Evolutionary conservation across 768 basidiomycete genomes (phyloP), one percentile per base, ranked within the genome.

Genomic region (Lepiota subincarnata): DNA sequence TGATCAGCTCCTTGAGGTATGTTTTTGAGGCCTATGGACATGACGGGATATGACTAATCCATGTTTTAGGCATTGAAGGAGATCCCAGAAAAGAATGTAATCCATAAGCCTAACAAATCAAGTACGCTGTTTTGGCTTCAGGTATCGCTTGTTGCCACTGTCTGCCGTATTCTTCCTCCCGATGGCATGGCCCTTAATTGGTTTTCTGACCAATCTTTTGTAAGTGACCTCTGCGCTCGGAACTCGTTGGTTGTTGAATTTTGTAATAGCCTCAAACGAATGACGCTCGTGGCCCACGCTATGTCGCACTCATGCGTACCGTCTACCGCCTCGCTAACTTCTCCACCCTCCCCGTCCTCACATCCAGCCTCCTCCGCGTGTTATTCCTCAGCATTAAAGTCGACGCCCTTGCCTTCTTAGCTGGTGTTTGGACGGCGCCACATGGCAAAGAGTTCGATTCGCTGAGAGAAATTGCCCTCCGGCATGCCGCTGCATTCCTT

Each of bases 401-500:
- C 26, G 86, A 86, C 50, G 76, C 87, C 0, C 71, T 98, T 11
- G 75, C 84, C 0, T 96, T 99, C 73, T 79, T 99, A 10, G 81
- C 87, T 0, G 86, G 89, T 0, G 63, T 88, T 20, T 91, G 88
- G 79, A 73, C 73, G 2, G 60, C 64, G 0, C 57, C 64, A 8
- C 48, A 62, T 12, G 57, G 63, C 8, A 62, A 68, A 18, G 60
- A 64, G 13, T 57, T 62, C 7, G 61, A 57, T 28, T 56, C 68
- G 2, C 75, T 74, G 55, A 76, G 69, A 53, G 68, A 77, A 2
- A 74, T 83, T 1, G 84, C 92, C 0, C 71, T 98, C 7, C 71
- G 78, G 4, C 93, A 98, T 64, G 83, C 84, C 16, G 73, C 79
- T 2, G 90, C 92, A 0, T 95, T 95, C 68, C 66, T 98, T 11